phyloP scores from a whole-genome alignment of 306 rosid species.

The Ammopiptanthus mongolicus region DNA sequence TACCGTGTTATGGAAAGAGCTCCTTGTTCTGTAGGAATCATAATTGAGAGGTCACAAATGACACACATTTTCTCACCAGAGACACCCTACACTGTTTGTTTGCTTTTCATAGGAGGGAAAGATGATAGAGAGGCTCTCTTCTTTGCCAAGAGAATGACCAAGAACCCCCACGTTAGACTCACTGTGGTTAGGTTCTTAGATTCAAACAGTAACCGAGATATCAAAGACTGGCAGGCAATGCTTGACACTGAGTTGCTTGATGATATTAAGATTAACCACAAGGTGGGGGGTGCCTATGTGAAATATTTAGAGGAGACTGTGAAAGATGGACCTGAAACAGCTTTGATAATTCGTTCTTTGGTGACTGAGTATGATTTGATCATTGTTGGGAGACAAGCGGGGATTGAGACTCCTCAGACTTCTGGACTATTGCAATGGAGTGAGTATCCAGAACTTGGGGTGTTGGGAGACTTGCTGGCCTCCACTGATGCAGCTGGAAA shows the following conservation, averaged over 20 bases:
- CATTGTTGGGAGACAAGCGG: constrained; percentile 54
- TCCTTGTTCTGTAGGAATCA: constrained; percentile 63
- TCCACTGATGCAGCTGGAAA: constrained; percentile 39
- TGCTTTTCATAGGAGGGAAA: constrained; percentile 64
- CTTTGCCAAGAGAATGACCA: constrained; percentile 39
- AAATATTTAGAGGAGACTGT: constrained; percentile 34
- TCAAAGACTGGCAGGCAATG: neutral
- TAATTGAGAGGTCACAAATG: constrained; percentile 39
- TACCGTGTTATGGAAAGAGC: constrained; percentile 44
- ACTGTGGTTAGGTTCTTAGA: constrained; percentile 30
- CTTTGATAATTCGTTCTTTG: constrained; percentile 25
- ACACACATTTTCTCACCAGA: constrained; percentile 12
- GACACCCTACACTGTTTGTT: constrained; percentile 28
- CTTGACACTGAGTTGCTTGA: constrained; percentile 28
- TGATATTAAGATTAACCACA: neutral
- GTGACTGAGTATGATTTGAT: constrained; percentile 42
- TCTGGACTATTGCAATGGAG: constrained; percentile 58
- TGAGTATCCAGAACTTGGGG: constrained; percentile 67
- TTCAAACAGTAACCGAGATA: neutral
- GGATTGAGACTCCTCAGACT: constrained; percentile 36
- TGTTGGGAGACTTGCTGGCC: constrained; percentile 55
- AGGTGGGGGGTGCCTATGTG: neutral
- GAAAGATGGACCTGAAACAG: constrained; percentile 41
- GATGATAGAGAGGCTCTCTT: constrained; percentile 65
- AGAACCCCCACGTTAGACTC: constrained; percentile 28